Percentiles rank a stretch among this genome's conserved stretches.
These are phyloP conservation scores for Suillus ampliporus DNA, from an alignment of 768 basidiomycete species.

Conservation along the genomic window DNA sequence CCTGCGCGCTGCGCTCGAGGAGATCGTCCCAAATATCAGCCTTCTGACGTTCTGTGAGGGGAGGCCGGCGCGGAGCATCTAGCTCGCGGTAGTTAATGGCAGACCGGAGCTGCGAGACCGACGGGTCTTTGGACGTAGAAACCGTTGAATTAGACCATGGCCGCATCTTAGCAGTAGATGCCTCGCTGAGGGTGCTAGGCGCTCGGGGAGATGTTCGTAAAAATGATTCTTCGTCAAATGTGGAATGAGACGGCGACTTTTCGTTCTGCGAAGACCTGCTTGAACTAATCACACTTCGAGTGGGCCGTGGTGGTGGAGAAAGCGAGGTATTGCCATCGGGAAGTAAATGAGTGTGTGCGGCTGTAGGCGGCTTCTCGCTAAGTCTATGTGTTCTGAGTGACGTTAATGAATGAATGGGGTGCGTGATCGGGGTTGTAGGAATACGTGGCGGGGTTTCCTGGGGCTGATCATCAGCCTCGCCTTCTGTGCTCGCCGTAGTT, in stretches of 20 bases:
- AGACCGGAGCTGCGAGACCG: conserved; percentile 27
- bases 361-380: conserved; percentile 4
- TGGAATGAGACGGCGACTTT: conserved; percentile 10
- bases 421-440: conserved; percentile 55
- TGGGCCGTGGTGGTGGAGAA: conserved; percentile 34
- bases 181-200: conserved; percentile 36
- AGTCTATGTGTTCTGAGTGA: conserved; percentile 5
- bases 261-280: conserved; percentile 9
- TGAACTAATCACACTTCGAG: conserved; percentile 22
- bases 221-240: background rate
- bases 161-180: conserved; percentile 34
- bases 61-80: conserved; percentile 38
- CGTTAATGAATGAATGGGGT: conserved; percentile 52
- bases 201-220: conserved; percentile 20
- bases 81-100: conserved; percentile 57
- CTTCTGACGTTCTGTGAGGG: conserved; percentile 72
- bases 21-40: conserved; percentile 73
- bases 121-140: conserved; percentile 18
- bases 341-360: conserved; percentile 12
- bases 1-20: conserved; percentile 65
- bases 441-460: conserved; percentile 47
- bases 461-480: conserved; percentile 13
- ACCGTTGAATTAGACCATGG: conserved; percentile 20
- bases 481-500: conserved; percentile 10
- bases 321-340: conserved; percentile 28